Evolutionary conservation across 225 moss, liverwort and hornwort genomes (phyloP).

Genomic region (Rhytidiadelphus loreus): DNA sequence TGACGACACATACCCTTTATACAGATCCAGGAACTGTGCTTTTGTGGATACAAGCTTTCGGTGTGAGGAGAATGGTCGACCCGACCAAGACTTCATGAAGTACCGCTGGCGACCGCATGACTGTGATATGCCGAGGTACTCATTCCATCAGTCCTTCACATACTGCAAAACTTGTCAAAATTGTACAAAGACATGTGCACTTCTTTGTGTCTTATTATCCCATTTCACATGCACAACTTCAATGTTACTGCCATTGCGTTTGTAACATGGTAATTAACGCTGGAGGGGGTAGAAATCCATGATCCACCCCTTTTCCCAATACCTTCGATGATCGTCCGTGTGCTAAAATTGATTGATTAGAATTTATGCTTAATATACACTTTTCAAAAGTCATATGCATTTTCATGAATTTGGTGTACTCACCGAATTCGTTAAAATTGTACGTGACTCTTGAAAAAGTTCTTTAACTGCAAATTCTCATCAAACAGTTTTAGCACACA

Average conservation of each 20-base stretch:
- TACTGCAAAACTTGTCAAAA: neutral
- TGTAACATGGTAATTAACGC: neutral
- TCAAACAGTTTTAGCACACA: neutral
- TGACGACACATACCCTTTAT: slow-evolving; percentile 64
- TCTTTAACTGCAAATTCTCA: neutral
- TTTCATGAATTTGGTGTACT: neutral
- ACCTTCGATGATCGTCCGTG: no score
- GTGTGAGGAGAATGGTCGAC: slow-evolving; percentile 82
- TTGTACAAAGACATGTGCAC: neutral
- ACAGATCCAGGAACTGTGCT: slow-evolving; percentile 58
- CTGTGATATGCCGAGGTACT: slow-evolving; percentile 65
- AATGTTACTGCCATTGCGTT: neutral
- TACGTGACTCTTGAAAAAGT: neutral
- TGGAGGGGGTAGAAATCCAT: neutral
- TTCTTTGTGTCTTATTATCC: neutral
- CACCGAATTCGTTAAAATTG: neutral
- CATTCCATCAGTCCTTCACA: neutral
- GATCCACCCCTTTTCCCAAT: neutral
- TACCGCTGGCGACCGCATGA: slow-evolving; percentile 80
- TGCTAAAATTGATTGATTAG: neutral
- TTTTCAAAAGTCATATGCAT: neutral
- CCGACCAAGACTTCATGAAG: slow-evolving; percentile 55
- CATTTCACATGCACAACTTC: neutral
- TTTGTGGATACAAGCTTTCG: slow-evolving; percentile 65
- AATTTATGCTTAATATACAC: neutral